These are phyloP conservation scores for Lasiosphaeriaceae sp. DNA, from an alignment of 495 filamentous ascomycete species.

Conservation along the genomic window DNA sequence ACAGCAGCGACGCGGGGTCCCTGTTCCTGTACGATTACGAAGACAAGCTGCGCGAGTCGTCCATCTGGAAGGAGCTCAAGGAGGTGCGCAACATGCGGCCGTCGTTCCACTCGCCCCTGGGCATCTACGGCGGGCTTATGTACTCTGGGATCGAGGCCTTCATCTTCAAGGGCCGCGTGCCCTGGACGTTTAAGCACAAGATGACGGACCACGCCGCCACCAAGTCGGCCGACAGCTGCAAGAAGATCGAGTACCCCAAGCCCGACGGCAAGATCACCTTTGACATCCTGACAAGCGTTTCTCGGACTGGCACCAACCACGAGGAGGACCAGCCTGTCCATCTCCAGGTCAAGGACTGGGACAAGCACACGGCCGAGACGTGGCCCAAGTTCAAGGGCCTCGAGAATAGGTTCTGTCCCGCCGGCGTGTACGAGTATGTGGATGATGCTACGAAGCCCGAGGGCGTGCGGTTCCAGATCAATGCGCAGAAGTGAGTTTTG, in stretches of 20 bases:
- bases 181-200: constrained; percentile 92
- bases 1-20: constrained; percentile 51
- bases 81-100: constrained; percentile 97
- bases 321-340: constrained; percentile 98
- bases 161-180: constrained; percentile 74
- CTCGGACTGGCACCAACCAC: constrained; percentile 93
- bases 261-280: constrained; percentile 92
- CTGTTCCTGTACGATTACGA: constrained; percentile 97
- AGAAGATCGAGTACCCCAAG: constrained; percentile 94
- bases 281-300: constrained; percentile 92
- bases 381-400: constrained; percentile 88
- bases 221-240: constrained; percentile 69
- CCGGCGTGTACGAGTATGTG: constrained; percentile 96
- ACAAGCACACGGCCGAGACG: constrained; percentile 73
- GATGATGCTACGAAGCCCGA: constrained; percentile 79
- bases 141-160: constrained; percentile 95
- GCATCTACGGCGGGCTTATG: constrained; percentile 80
- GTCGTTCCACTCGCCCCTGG: constrained; percentile 80
- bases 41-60: constrained; percentile 76
- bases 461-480: constrained; percentile 95
- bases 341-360: constrained; percentile 91
- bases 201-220: constrained; percentile 71
- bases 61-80: constrained; percentile 90
- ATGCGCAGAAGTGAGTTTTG: constrained; percentile 84
- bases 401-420: constrained; percentile 99